Base-by-base conservation (phyloP, 768 basidiomycete genomes). In the Lentinula raphanica region DNA sequence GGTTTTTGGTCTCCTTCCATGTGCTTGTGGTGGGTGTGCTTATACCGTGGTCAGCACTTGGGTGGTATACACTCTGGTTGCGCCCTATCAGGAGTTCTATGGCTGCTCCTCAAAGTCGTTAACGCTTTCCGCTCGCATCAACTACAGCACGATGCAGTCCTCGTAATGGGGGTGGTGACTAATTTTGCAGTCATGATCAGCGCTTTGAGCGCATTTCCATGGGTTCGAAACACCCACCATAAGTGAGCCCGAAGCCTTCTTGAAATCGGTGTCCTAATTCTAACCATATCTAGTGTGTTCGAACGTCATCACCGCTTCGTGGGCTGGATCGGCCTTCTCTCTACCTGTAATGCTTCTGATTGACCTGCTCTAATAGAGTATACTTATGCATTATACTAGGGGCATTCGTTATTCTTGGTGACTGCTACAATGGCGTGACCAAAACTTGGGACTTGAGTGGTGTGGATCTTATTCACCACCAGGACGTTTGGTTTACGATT, bases 31-130 rank as follows among this genome's bases (percentile, higher is more conserved):
- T 38, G 49, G 36, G 39, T 32, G 21, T 38, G 64, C 67, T 29
- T n/a, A 40, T 31, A 55, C 53, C 53, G 32, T 50, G 55, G 32
- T 31, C 68, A 85, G 80, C 90, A 92, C 70, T 80, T 92, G 29
- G 90, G 89, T 13, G 89, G 89, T 17, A 88, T 90, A 63, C 89
- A 92, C 65, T 84, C 83, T 49, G 88, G 87, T 21, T 91, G 88
- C 64, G 87, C 87, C 0, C 65, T 83, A 29, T 87, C 88, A 19
- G 87, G 85, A 59, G 79, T 86, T 29, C 73, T 80, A 2, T 91
- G 89, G 89, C 74, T 90, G 46, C 67, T 88, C 48, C 79, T 81
- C 63, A 85, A 82, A 68, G 73, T 89, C 50, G 75, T 83, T 58
- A 76, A 78, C 56, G 82, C 82, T 49, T 86, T 81, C 71, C 74